phyloP scores from a whole-genome alignment of 257 asterid species.

The Solanum appendiculatum region DNA sequence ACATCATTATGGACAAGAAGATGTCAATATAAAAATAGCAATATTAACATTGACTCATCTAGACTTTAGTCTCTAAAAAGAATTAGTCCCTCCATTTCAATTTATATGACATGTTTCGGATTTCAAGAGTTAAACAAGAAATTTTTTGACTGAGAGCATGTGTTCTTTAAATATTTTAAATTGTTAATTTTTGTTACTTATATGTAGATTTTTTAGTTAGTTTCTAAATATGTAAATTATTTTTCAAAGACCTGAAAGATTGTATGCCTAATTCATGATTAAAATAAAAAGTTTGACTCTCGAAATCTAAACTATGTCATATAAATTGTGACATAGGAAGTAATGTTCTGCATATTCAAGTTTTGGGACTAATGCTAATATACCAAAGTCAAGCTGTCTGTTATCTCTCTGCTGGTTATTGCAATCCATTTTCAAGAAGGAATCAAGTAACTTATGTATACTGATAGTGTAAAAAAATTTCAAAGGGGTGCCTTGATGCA shows the following conservation, averaged over 20 bases:
- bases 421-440: background rate
- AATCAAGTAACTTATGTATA: background rate
- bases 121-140: background rate
- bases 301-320: background rate
- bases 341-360: background rate
- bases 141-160: too few species aligned
- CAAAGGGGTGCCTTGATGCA: background rate
- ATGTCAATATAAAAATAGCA: background rate
- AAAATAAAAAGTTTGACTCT: background rate
- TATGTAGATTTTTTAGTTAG: too few species aligned
- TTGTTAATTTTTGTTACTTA: too few species aligned
- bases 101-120: too few species aligned
- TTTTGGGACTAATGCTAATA: background rate
- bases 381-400: background rate
- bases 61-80: background rate
- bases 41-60: background rate
- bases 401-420: background rate
- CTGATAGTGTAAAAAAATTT: background rate
- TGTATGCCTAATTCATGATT: background rate
- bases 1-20: background rate
- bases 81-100: too few species aligned
- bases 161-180: too few species aligned
- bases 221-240: too few species aligned
- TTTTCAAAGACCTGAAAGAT: background rate
- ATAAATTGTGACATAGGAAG: background rate